Base-by-base conservation (phyloP, 1,284 basidiomycete species). In the Omphalotus olearius region DNA sequence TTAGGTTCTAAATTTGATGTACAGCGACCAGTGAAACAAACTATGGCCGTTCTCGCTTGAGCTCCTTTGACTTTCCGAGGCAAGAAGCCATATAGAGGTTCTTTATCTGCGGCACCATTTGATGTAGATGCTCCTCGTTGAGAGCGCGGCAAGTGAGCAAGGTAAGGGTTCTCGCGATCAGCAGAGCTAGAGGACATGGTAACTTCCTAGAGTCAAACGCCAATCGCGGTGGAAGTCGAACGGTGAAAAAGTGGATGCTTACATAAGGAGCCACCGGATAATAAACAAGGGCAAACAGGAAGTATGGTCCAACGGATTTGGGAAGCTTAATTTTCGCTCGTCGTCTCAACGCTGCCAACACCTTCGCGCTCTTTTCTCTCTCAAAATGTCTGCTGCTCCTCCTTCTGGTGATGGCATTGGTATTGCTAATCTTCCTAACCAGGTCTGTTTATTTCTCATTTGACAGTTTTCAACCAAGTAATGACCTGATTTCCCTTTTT, bases 351-450 rank as follows among this genome's bases (percentile, higher is more conserved):
- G 46, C 17, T 17, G 35, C 16, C 46, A 17, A 47, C 35, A 30
- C 16, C 11, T 35, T 17, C 7, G 7, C 30, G 9, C 30, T 36
- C 35, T 14, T 14, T 47, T 36, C 30, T 38, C 30, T 38, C 10
- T 17, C 16, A 45, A 36, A 45, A 55, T 55, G 54, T 44, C 53
- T 40, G 38, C 39, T 45, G 44, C 44, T 30, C 44, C 38, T 28
- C 50, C 50, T 17, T 18, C 50, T 20, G 45, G 37, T 39, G 45
- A 52, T 39, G 50, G 45, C 59, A 90, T 91, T 68, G 88, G 88
- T 61, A 94, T 93, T 66, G 86, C 86, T 68, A 98, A 98, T 76
- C 79, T 98, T 62, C 96, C 96, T 56, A 98, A 98, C 80, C 96
- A 98, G 84, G 93, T 94, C 48, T 58, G 82, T 40, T 30, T 39